Evolutionary conservation across 352 stramenopile species (phyloP), one percentile per base, ranked within the genome.

Genomic region (Pythium aristosporum): DNA sequence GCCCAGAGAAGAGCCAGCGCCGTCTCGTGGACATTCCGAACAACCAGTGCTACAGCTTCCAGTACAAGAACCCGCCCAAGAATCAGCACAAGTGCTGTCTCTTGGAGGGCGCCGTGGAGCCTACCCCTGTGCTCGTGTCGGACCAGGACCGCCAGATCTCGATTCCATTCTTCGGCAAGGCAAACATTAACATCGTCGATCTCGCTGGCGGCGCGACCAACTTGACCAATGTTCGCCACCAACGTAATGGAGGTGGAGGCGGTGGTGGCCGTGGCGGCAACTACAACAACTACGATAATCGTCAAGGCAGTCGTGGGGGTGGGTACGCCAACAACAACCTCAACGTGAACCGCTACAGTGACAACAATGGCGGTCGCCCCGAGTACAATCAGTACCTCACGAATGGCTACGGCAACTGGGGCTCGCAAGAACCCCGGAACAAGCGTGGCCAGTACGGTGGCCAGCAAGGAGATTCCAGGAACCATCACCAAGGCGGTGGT

Each of bases 31-130:
- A 94, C 57, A 89, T 94, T 32, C 80, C 79, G 7, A 92, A 94
- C 80, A 94, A 94, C 68, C 82, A 91, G 66, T 94, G 85, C 69
- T 90, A 89, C 63, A 91, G 79, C 65, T 94, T 91, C 61, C 82
- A 92, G 69, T 94, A 88, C 70, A 69, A 73, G 23, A 72, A 86
- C 36, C 85, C 83, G 5, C 64, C 66, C 5, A 88, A 79, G 58
- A 57, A 72, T 12, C 43, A 64, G 36, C 85, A 94, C 60, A 13
- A 80, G 8, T 94, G 80, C 25, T 62, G 70, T 11, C 77, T 91
- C 20, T 64, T 94, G 32, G 77, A 88, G 0, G 79, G 76, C 21
- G 83, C 85, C 0, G 42, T 76, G 1, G 7, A 55, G 9, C 79
- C 82, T 0, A 69, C 69, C 3, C 67, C 69, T 0, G 71, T 86